These are phyloP conservation scores for Coemansia pectinata DNA, from an alignment of 192 early-diverging fungal genomes.

Conservation along the genomic window DNA sequence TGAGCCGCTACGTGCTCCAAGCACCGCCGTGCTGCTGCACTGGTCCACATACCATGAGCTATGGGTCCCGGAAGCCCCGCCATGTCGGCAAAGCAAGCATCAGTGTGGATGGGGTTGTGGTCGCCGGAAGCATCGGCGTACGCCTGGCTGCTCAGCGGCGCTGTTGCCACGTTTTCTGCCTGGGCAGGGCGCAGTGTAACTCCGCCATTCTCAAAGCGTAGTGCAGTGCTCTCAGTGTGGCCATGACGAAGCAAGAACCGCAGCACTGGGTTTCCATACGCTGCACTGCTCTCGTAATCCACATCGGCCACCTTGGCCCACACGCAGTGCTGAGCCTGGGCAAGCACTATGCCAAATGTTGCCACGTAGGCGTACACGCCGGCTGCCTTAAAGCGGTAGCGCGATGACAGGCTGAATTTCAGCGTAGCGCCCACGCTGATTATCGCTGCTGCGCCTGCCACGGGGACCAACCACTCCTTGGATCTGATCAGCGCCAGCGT, in stretches of 20 bases:
- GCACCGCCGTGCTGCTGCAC: conserved; percentile 90
- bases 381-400: conserved; percentile 51
- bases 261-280: conserved; percentile 85
- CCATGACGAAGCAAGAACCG: conserved; percentile 87
- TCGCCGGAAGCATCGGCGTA: conserved; percentile 89
- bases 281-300: conserved; percentile 69
- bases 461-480: conserved; percentile 81
- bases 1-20: conserved; percentile 94
- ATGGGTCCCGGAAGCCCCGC: conserved; percentile 91
- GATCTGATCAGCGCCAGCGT: conserved; percentile 77
- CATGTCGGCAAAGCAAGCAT: conserved; percentile 90
- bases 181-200: conserved; percentile 78
- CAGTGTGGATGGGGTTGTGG: conserved; percentile 96
- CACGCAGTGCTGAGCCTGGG: conserved; percentile 74
- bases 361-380: conserved; percentile 68
- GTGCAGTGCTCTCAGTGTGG: conserved; percentile 78
- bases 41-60: conserved; percentile 98
- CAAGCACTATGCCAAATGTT: conserved; percentile 71
- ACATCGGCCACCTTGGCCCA: conserved; percentile 81
- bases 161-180: conserved; percentile 79
- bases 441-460: conserved; percentile 37
- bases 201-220: conserved; percentile 84
- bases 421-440: conserved; percentile 60
- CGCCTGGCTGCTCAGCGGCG: conserved; percentile 78
- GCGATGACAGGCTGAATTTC: conserved; percentile 55